Evolutionary conservation across 2,329 filamentous ascomycete species (phyloP), one percentile per base, ranked within the genome.

Genomic region (Amauroascus niger): DNA sequence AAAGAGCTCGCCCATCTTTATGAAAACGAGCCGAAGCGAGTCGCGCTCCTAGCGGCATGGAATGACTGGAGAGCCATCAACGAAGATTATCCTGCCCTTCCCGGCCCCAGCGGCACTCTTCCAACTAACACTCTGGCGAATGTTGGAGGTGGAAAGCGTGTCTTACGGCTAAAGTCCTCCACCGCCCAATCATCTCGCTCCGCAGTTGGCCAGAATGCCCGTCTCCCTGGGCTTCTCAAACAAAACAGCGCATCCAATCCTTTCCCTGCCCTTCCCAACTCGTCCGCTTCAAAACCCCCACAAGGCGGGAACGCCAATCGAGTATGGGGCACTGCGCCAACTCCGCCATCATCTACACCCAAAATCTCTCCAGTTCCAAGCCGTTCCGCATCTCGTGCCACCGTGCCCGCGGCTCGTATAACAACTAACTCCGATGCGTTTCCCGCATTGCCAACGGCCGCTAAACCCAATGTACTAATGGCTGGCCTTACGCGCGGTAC

Each of bases 21-120:
- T 62, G 91, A 98, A 61, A 85, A 94, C 61, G 78, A 84, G 48
- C 66, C 69, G 16, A 95, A 95, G 66, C 82, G 82, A 1, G 83
- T 85, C 50, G 77, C 75, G 0, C 73, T 98, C 2, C 79, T 89
- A 24, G 85, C 85, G 62, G 88, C 90, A 1, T 96, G 91, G 89
- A 88, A 88, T 61, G 87, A 95, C 69, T 96, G 91, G 88, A 87
- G 88, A 45, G 89, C 89, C 35, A 93, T 95, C 71, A 94, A 95
- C 60, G 90, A 96, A 69, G 90, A 96, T 67, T 97, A 96, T 61
- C 91, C 91, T 0, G 88, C 87, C 1, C 75, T 97, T 0, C 90
- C 91, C 1, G 85, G 86, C 0, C 78, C 87, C 0, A 79, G 80
- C 52, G 84, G 85, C 49, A 80, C 84, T 69, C 77, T 83, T 35